A percentile compares a stretch with the other conserved stretches of the same genome.
Conservation (phyloP, 2,329 filamentous ascomycete species). For the Colletotrichum incanum region DNA sequence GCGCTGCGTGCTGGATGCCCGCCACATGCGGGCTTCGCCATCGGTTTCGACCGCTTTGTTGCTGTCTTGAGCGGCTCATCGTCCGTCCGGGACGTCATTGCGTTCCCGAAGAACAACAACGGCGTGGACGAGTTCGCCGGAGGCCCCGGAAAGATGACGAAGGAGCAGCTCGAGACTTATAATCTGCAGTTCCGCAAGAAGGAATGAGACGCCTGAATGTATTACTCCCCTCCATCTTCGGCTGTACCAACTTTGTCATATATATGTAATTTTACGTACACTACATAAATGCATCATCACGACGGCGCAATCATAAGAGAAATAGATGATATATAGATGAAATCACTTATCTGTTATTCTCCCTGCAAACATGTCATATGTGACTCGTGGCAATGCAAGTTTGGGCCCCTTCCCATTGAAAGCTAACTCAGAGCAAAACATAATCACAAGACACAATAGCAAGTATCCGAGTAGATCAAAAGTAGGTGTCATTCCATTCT, state of each 20-base stretch:
- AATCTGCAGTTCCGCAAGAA: slow-evolving; percentile 55
- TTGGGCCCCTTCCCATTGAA: background rate
- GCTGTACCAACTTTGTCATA: background rate
- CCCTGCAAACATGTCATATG: background rate
- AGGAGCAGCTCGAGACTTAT: slow-evolving; percentile 67
- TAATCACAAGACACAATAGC: background rate
- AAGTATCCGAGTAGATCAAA: background rate
- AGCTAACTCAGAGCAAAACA: background rate
- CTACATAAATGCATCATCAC: background rate
- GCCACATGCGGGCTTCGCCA: slow-evolving; percentile 92
- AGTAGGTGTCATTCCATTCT: background rate
- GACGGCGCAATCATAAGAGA: background rate
- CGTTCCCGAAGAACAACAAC: slow-evolving; percentile 94
- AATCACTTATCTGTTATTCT: background rate
- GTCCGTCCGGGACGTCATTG: slow-evolving; percentile 93
- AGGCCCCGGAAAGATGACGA: slow-evolving; percentile 79
- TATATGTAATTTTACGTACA: background rate
- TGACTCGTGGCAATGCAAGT: background rate
- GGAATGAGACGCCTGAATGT: background rate
- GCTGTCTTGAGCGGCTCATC: slow-evolving; percentile 83
- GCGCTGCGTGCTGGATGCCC: slow-evolving; percentile 90
- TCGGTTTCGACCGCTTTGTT: slow-evolving; percentile 91
- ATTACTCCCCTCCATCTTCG: background rate
- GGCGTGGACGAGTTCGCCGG: slow-evolving; percentile 89
- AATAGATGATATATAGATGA: background rate